Evolutionary conservation across 768 basidiomycete genomes (phyloP).

Genomic region (Termitomyces sp.): DNA sequence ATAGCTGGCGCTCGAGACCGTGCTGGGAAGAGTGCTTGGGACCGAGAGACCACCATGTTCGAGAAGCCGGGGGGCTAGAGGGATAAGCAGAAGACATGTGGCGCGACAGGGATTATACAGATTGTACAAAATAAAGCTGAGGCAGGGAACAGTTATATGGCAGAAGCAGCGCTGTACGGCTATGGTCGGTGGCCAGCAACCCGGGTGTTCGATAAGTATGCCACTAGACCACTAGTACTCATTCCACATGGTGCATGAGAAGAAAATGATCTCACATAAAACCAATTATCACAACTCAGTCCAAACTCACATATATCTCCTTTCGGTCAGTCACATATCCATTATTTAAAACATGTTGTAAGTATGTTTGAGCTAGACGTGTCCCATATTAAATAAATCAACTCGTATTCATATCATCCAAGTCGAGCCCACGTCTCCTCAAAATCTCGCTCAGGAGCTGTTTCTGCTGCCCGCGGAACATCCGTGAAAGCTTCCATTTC

Average conservation of each 20-base stretch:
- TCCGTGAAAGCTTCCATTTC: constrained; percentile 36
- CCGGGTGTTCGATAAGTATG: constrained; percentile 1
- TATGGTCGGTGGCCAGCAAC: constrained; percentile 4
- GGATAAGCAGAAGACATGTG: constrained; percentile 32
- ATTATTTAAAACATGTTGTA: neutral
- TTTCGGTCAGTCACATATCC: constrained; percentile 1
- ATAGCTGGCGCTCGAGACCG: constrained; percentile 26
- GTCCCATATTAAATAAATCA: constrained; percentile 9
- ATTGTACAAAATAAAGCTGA: neutral
- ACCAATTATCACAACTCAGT: constrained; percentile 4
- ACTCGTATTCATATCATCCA: constrained; percentile 30
- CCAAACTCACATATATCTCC: neutral
- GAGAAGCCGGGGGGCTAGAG: constrained; percentile 28
- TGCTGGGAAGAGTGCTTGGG: constrained; percentile 22
- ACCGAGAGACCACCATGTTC: constrained; percentile 45
- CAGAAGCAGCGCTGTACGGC: too few species aligned
- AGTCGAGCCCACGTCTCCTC: constrained; percentile 74
- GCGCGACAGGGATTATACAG: constrained; percentile 5
- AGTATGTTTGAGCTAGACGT: constrained; percentile 3
- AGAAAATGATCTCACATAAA: constrained; percentile 12
- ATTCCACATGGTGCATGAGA: constrained; percentile 14
- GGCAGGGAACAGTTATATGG: neutral
- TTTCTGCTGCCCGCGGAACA: constrained; percentile 61
- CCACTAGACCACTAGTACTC: constrained; percentile 5
- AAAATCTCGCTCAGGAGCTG: constrained; percentile 51